Base-by-base conservation (phyloP, 805 yeast species). In the Nakazawaea ernobii region DNA sequence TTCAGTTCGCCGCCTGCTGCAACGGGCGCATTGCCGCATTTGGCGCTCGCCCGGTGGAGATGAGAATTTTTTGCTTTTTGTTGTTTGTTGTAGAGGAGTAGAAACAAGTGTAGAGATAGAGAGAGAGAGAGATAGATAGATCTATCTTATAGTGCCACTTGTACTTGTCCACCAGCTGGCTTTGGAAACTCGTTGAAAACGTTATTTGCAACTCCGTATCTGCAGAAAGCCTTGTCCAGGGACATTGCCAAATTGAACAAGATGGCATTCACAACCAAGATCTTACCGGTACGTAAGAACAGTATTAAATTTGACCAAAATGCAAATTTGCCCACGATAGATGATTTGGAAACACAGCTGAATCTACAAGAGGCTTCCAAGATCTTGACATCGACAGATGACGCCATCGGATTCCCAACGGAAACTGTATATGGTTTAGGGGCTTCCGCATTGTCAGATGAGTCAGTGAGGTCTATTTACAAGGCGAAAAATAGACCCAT, bases 371-470 rank as follows among this genome's bases (percentile, higher is more conserved):
- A 64, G 15, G 97, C 97, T 6, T 82, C 89, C 0, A 55, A 67
- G 2, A 65, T 81, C 4, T 63, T 90, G 4, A 62, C 68, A 14
- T 62, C 64, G 2, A 68, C 83, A 0, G 60, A 73, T 35, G 69
- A 80, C 27, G 89, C 84, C 0, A 90, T 94, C 11, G 98, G 92
- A 0, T 91, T 94, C 57, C 99, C 99, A 1, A 88, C 99, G 0
- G 99, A 94, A 60, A 94, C 99, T 0, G 99, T 94, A 0, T 94
- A 94, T 62, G 99, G 99, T 0, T 72, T 94, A 1, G 99, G 96
- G 0, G 99, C 94, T 1, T 84, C 91, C 3, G 86, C 95, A 0
- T 68, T 87, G 43, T 74, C 71, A 46, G 89, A 89, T 45, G 79
- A 77, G 5, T 77, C 95, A 0, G 96, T 91, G 2, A 61, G 65